Base-by-base conservation (phyloP, 1,284 basidiomycete species). In the Sanghuangporus weigelae region DNA sequence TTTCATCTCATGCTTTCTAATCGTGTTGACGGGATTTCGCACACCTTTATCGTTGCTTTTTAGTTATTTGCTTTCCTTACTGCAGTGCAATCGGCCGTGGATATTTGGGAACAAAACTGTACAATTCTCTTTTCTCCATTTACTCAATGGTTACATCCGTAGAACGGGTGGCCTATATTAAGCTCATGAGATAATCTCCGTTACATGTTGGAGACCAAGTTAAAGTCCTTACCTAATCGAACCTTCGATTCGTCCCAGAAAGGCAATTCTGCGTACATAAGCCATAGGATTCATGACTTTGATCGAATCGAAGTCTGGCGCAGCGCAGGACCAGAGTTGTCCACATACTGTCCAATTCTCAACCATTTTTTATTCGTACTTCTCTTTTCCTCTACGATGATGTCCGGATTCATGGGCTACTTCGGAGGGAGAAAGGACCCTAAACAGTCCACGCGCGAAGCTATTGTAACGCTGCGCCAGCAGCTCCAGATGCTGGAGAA, bases 401-500 rank as follows among this genome's bases (percentile, higher is more conserved):
- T 96, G 93, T 86, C 92, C 14, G 82, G 88, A 59, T 86, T 95
- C 75, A 91, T 95, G 87, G 89, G 86, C 73, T 95, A 89, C 79
- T 92, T 93, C 73, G 86, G 85, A 26, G 87, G 86, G 53, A 82
- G 85, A 69, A 86, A 86, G 73, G 91, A 95, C 74, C 80, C 90
- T 39, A 92, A 91, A 74, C 85, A 89, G 75, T 80, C 85, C 40
- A 87, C 93, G 40, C 83, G 93, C 70, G 91, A 95, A 73, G 91
- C 95, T 55, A 96, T 96, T 74, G 90, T 96, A 65, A 82, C 79
- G 39, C 81, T 96, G 69, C 84, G 95, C 70, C 88, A 94, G 76
- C 92, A 95, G 74, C 83, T 96, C 67, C 86, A 96, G 76, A 92
- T 98, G 87, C 89, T 99, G 69, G 95, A 98, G 84, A 99, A 98